Percentiles rank a stretch among this genome's conserved stretches.
phyloP scores from a whole-genome alignment of 139 green algal species.

The Chlamydomonas sphaeroides region DNA sequence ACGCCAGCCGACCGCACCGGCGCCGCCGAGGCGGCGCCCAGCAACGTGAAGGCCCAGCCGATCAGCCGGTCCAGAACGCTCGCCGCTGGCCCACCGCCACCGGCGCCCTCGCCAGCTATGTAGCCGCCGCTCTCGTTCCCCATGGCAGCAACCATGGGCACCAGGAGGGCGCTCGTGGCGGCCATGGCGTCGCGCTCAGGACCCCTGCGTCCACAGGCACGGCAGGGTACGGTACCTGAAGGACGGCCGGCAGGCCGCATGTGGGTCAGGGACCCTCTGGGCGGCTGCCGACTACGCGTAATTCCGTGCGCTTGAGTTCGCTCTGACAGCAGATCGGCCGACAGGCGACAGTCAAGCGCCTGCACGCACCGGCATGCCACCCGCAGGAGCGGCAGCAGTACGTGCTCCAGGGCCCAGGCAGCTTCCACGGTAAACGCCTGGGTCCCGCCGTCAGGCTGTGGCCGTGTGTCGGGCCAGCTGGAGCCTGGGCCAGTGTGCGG shows the following conservation, averaged over 20 bases:
- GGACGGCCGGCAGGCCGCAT: neutral
- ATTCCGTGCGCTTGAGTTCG: too few relatives aligned
- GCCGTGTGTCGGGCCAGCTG: neutral
- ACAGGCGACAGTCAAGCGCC: too few relatives aligned
- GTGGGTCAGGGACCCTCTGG: neutral
- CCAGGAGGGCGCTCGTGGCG: neutral
- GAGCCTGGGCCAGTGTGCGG: neutral
- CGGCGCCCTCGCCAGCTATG: neutral
- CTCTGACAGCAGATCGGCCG: neutral
- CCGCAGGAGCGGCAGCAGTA: slow-evolving; percentile 32
- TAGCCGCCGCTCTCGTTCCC: neutral
- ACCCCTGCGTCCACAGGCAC: neutral
- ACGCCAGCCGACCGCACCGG: neutral
- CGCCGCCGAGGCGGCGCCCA: neutral
- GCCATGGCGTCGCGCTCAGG: slow-evolving; percentile 30
- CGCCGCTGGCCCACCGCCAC: neutral
- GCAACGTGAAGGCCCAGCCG: slow-evolving; percentile 13
- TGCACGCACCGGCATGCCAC: slow-evolving; percentile 27
- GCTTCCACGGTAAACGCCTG: neutral
- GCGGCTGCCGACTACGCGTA: neutral
- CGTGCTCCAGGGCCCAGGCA: slow-evolving; percentile 16
- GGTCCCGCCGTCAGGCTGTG: neutral
- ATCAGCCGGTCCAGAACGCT: slow-evolving; percentile 16
- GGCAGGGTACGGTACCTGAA: neutral
- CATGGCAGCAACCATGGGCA: slow-evolving; percentile 7